phyloP scores from a whole-genome alignment of 2,329 filamentous ascomycete species.

The Lachnellula willkommii region DNA sequence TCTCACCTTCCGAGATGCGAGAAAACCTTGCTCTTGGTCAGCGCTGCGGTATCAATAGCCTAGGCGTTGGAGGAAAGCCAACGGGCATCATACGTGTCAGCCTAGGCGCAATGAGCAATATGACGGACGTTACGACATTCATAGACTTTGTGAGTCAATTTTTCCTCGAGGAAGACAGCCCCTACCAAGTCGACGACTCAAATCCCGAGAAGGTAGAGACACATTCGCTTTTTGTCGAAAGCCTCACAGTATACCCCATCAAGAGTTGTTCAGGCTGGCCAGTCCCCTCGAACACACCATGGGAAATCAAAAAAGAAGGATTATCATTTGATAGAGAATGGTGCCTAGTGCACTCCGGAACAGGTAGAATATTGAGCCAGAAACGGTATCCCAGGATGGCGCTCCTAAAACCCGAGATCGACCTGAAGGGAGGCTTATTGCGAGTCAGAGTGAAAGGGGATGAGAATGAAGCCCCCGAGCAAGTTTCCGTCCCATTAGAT shows the following conservation, averaged over 20 bases:
- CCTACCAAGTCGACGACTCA: not conserved
- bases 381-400: slow-evolving; percentile 87
- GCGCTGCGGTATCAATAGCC: slow-evolving; percentile 76
- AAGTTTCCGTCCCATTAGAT: not conserved
- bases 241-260: slow-evolving; percentile 77
- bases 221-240: slow-evolving; percentile 47
- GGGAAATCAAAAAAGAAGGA: slow-evolving; percentile 77
- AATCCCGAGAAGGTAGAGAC: not conserved
- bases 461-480: not conserved
- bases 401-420: slow-evolving; percentile 67
- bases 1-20: slow-evolving; percentile 76
- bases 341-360: slow-evolving; percentile 86
- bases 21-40: slow-evolving; percentile 80
- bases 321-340: slow-evolving; percentile 94
- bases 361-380: slow-evolving; percentile 78
- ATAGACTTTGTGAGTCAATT: slow-evolving; percentile 68
- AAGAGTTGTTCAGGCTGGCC: slow-evolving; percentile 85
- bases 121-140: slow-evolving; percentile 67
- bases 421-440: slow-evolving; percentile 63
- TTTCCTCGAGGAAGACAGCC: slow-evolving; percentile 33
- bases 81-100: slow-evolving; percentile 84
- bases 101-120: slow-evolving; percentile 82
- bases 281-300: slow-evolving; percentile 57
- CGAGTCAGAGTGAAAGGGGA: slow-evolving; percentile 49
- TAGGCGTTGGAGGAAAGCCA: slow-evolving; percentile 66